Evolutionary conservation across 495 filamentous ascomycete species (phyloP).

Genomic region (Xylaria acuta): DNA sequence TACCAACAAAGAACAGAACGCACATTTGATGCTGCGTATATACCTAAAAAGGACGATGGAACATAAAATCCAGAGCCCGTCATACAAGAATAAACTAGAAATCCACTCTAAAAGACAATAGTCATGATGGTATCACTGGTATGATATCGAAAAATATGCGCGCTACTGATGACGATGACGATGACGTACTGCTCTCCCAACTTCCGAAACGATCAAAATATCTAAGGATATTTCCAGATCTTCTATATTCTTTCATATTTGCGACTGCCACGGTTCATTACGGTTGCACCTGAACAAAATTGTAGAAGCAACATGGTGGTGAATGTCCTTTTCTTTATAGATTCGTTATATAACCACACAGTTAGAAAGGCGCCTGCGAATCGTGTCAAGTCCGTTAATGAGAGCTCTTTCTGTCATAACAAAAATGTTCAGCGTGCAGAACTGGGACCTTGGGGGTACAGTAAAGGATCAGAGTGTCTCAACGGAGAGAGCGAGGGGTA

Average conservation of each 20-base stretch:
- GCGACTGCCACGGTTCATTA: background rate
- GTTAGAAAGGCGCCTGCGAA: slow-evolving; percentile 38
- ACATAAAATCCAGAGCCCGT: background rate
- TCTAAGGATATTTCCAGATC: background rate
- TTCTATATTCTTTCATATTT: background rate
- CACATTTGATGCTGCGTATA: background rate
- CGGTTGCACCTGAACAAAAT: background rate
- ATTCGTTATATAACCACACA: slow-evolving; percentile 35
- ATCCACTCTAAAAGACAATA: slow-evolving; percentile 2
- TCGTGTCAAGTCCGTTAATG: slow-evolving; percentile 27
- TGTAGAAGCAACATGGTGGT: background rate
- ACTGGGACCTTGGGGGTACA: background rate
- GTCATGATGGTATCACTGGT: slow-evolving; percentile 36
- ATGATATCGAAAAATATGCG: slow-evolving; percentile 32
- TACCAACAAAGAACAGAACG: background rate
- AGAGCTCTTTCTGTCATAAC: slow-evolving; percentile 20
- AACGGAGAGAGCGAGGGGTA: background rate
- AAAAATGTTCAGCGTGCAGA: slow-evolving; percentile 13
- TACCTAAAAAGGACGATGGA: background rate
- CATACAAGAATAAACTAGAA: background rate
- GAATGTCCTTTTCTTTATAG: background rate
- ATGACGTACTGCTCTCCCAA: background rate
- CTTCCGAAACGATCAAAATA: background rate
- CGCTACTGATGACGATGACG: slow-evolving; percentile 11
- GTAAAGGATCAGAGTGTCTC: background rate